Conservation (phyloP, 768 basidiomycete genomes). For the Lactarius vividus region DNA sequence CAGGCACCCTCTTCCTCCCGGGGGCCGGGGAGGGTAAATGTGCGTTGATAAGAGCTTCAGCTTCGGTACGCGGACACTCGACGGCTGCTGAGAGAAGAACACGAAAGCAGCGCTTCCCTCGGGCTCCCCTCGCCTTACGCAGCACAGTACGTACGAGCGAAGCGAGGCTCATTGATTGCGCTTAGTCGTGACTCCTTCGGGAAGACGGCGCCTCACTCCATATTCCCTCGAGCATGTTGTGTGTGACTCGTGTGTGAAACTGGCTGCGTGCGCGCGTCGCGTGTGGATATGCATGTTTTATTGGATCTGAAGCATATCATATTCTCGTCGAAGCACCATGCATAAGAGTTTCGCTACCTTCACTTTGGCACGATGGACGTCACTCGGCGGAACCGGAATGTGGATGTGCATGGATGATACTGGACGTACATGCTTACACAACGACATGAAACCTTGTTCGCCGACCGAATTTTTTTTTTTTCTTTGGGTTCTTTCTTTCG, state of each 20-base stretch:
- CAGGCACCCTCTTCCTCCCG: not conserved
- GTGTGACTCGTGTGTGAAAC: not conserved
- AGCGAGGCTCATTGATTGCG: not conserved
- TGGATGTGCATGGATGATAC: not conserved
- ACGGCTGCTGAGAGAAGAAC: not conserved
- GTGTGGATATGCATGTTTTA: not conserved
- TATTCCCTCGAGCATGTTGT: not conserved
- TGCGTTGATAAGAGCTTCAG: not conserved
- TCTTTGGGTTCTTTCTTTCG: not conserved
- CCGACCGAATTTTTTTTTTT: not conserved
- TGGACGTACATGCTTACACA: not conserved
- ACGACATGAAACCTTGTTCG: not conserved
- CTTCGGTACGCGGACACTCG: not conserved
- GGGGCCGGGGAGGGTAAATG: not conserved
- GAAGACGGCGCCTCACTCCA: not conserved
- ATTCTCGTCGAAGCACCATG: not conserved
- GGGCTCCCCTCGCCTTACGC: not conserved
- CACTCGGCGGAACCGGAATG: not conserved
- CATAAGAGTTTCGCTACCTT: not conserved
- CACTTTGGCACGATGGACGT: not conserved
- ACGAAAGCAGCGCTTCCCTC: not conserved
- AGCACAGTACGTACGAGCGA: not conserved
- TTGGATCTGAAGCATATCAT: not conserved
- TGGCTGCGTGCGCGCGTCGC: not conserved
- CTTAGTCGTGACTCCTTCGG: not conserved